Evolutionary conservation across 306 rosid genomes (phyloP).

Genomic region (Trifolium repens): DNA sequence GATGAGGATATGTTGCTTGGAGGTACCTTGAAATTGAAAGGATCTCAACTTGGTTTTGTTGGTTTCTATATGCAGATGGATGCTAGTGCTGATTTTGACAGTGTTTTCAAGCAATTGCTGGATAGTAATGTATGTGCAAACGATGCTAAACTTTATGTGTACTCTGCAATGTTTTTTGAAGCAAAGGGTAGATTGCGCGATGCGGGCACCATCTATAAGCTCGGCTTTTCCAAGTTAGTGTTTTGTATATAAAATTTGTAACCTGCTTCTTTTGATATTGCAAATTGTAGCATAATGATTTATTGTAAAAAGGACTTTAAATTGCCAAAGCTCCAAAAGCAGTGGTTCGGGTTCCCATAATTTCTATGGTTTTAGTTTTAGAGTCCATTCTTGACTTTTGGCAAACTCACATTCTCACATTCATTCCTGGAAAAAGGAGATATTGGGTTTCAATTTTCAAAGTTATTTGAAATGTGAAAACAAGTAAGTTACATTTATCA

Average conservation of each 20-base stretch:
- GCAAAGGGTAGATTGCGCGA: conserved; percentile 62
- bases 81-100: conserved; percentile 55
- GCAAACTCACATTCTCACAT: background rate
- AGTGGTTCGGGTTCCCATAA: background rate
- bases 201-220: conserved; percentile 69
- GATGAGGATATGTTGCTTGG: conserved; percentile 28
- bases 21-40: conserved; percentile 15
- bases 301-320: background rate
- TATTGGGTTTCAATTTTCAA: background rate
- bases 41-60: conserved; percentile 31
- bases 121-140: conserved; percentile 59
- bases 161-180: conserved; percentile 49
- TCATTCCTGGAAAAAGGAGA: background rate
- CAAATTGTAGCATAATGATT: background rate
- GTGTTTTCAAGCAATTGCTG: conserved; percentile 62
- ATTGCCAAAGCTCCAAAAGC: background rate
- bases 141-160: conserved; percentile 56
- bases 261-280: conserved; percentile 32
- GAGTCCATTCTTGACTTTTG: background rate
- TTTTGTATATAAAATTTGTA: conserved; percentile 18
- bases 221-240: conserved; percentile 71
- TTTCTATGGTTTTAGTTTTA: background rate
- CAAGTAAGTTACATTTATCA: background rate
- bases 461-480: background rate
- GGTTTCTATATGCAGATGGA: conserved; percentile 61